A percentile compares a stretch with the other conserved stretches of the same genome.
Conservation (phyloP, 371 early-diverging fungal genomes). For the Syncephalis plumigaleata region DNA sequence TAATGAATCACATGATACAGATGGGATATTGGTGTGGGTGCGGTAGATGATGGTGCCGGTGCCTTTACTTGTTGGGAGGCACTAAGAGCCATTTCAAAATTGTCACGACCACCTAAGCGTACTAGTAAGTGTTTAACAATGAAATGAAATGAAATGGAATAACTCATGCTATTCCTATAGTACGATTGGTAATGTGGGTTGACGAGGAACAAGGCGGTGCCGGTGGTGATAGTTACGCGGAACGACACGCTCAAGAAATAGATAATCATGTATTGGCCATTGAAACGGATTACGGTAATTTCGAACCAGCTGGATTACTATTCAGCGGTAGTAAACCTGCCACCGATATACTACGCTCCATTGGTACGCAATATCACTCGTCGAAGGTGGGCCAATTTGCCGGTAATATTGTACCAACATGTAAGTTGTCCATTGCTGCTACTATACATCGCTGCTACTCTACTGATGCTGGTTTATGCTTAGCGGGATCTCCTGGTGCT, state of each 20-base stretch:
- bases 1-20: too few species aligned
- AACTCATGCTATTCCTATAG: neutral
- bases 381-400: neutral
- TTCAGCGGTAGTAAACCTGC: slow-evolving; percentile 5
- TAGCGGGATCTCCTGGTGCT: neutral
- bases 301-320: slow-evolving; percentile 28
- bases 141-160: neutral
- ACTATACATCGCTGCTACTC: too few species aligned
- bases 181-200: slow-evolving; percentile 34
- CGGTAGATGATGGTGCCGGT: slow-evolving; percentile 32
- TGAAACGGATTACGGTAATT: slow-evolving; percentile 30
- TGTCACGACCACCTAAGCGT: slow-evolving; percentile 18
- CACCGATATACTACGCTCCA: neutral
- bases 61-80: slow-evolving; percentile 31
- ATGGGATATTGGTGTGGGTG: slow-evolving; percentile 39
- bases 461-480: too few species aligned
- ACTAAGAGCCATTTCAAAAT: slow-evolving; percentile 17
- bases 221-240: slow-evolving; percentile 29
- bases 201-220: slow-evolving; percentile 30
- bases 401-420: neutral
- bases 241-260: slow-evolving; percentile 16
- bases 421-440: too few species aligned
- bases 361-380: neutral
- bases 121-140: slow-evolving; percentile 11
- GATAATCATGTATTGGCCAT: slow-evolving; percentile 21